Evolutionary conservation across 148 eudicot genomes (phyloP).

Genomic region (Silene uniflora): DNA sequence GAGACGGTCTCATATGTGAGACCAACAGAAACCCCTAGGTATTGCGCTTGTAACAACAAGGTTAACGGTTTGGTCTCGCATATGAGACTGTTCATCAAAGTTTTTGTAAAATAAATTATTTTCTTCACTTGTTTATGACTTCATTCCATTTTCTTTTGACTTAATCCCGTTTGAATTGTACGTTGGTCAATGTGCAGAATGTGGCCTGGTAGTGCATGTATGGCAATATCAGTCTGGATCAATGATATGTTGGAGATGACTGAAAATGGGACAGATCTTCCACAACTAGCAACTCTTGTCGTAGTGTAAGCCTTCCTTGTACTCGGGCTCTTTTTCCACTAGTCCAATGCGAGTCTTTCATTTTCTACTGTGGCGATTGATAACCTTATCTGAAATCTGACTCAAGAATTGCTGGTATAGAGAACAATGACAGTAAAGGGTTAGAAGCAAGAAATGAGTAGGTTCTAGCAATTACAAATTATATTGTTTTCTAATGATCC

Average conservation of each 20-base stretch:
- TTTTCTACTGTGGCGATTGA: neutral
- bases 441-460: neutral
- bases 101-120: slow-evolving; percentile 28
- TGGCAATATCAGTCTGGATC: slow-evolving; percentile 86
- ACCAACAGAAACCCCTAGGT: neutral
- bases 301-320: slow-evolving; percentile 68
- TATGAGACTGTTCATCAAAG: neutral
- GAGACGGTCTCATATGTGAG: neutral
- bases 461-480: neutral
- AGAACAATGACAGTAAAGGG: neutral
- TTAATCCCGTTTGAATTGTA: slow-evolving; percentile 11
- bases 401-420: neutral
- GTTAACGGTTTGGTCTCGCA: neutral
- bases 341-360: neutral
- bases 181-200: slow-evolving; percentile 47
- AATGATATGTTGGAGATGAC: slow-evolving; percentile 52
- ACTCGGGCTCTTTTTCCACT: slow-evolving; percentile 4
- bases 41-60: neutral
- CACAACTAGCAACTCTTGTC: slow-evolving; percentile 72
- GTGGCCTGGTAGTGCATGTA: slow-evolving; percentile 91
- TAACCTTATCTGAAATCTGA: neutral
- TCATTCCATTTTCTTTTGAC: neutral
- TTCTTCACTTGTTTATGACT: neutral
- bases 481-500: neutral
- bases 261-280: slow-evolving; percentile 60